Conservation (phyloP, 305 asterid species). For the Solanum chacoense region DNA sequence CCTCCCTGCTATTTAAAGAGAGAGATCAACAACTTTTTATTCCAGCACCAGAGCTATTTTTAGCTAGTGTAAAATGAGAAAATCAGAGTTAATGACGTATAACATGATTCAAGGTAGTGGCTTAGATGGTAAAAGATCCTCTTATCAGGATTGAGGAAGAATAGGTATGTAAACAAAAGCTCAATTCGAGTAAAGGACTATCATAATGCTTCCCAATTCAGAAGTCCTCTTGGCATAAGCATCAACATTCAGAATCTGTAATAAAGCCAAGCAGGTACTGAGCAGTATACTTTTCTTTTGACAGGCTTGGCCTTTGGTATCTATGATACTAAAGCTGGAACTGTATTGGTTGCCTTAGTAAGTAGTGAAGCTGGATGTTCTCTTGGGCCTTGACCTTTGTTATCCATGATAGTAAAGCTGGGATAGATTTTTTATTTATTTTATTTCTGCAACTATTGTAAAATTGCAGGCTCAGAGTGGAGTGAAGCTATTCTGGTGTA, state of each 20-base stretch:
- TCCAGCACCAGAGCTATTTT: neutral
- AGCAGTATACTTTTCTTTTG: neutral
- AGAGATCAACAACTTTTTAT: conserved; percentile 4
- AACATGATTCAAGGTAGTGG: neutral
- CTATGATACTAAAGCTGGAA: conserved; percentile 44
- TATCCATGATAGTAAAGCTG: neutral
- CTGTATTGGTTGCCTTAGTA: conserved; percentile 61
- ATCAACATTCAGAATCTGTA: neutral
- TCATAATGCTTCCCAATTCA: neutral
- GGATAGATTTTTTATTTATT: neutral
- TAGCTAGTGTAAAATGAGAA: conserved; percentile 10
- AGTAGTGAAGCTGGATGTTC: neutral
- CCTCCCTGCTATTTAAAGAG: conserved; percentile 43
- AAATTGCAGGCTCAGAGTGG: conserved; percentile 48
- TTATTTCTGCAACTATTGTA: neutral
- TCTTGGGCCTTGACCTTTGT: neutral
- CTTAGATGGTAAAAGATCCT: neutral
- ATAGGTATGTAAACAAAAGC: neutral
- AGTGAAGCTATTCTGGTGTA: conserved; percentile 62
- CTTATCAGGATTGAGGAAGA: neutral
- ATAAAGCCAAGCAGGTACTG: neutral
- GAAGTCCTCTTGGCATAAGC: neutral
- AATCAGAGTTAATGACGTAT: neutral
- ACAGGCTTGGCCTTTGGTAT: conserved; percentile 47
- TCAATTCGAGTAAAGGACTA: neutral